These are phyloP conservation scores for Purshia tridentata DNA, from an alignment of 306 rosid species.

Conservation along the genomic window DNA sequence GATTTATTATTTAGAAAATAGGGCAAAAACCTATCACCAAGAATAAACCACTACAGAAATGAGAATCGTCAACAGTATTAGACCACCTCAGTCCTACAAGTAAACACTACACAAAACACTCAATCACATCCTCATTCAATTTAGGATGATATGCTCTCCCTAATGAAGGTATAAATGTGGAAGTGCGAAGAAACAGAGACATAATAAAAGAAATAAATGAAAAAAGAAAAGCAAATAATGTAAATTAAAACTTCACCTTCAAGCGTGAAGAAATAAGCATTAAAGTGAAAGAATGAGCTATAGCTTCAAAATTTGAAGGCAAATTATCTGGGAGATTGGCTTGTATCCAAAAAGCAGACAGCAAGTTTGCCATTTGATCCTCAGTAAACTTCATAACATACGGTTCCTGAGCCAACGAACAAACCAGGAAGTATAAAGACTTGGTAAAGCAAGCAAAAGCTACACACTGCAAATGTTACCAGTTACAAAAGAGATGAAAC, in stretches of 20 bases:
- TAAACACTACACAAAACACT: not conserved
- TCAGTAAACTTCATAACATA: constrained; percentile 74
- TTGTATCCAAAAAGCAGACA: constrained; percentile 93
- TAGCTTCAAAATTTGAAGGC: constrained; percentile 86
- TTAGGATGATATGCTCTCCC: not conserved
- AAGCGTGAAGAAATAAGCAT: constrained; percentile 63
- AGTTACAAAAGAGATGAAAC: constrained; percentile 11
- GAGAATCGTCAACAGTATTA: no score
- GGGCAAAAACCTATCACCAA: no score
- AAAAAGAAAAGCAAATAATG: not conserved
- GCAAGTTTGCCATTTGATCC: constrained; percentile 83
- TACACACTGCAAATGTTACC: constrained; percentile 12
- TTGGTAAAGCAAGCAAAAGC: constrained; percentile 11
- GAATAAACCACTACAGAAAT: no score
- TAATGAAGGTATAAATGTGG: not conserved
- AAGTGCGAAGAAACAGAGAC: not conserved
- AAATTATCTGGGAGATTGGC: constrained; percentile 77
- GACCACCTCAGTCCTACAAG: not conserved
- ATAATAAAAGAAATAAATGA: not conserved
- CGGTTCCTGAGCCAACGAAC: constrained; percentile 62
- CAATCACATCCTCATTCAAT: not conserved
- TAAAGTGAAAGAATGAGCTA: constrained; percentile 71
- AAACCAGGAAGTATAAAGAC: constrained; percentile 19
- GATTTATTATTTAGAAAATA: not conserved
- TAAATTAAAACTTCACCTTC: constrained; percentile 49